Base-by-base conservation (phyloP, 306 rosid genomes). In the Sechiopsis laciniata region DNA sequence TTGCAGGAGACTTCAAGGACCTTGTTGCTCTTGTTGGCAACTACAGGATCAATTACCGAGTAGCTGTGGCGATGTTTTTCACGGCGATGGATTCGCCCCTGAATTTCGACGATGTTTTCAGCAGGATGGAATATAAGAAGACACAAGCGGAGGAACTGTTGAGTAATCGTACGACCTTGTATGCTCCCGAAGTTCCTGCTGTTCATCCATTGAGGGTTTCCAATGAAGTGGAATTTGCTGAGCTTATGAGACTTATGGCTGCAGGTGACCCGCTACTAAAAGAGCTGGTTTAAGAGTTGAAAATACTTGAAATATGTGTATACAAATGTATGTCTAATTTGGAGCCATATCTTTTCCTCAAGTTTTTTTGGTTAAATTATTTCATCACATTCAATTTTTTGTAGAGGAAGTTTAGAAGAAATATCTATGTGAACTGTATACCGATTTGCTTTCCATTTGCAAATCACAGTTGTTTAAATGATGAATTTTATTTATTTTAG, bases 191-290 rank as follows among this genome's bases (percentile, higher is more conserved):
- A 84, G 97, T 76, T 24, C 84, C 99, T 53, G 96, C 92, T 55
- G 91, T 94, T 81, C 92, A 87, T 79, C 99, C 97, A 21, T 94
- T 90, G 97, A 86, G 61, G 68, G 95, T 87, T 42, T 78, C 89
- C 53, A 87, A 88, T 58, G 97, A 90, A 76, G 96, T 88, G 78
- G 98, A 90, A 13, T 94, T 94, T 77, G 84, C 89, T 40, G 85
- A 94, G 83, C 84, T 94, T 48, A 90, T 94, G 82, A 85, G 99
- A 86, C 72, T 84, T 75, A 94, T 94, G 99, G 97, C 96, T 66
- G 91, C 89, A 85, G 99, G 97, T 35, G 99, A 94, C 73, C 96
- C 99, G 48, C 92, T 94, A 29, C 80, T 94, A 50, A 80, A 89
- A 89, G 99, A 94, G 85, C 78, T 91, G 78, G 95, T 89, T 54